These are phyloP conservation scores for Flaveria linearis DNA, from an alignment of 129 eudicot species.

Conservation along the genomic window DNA sequence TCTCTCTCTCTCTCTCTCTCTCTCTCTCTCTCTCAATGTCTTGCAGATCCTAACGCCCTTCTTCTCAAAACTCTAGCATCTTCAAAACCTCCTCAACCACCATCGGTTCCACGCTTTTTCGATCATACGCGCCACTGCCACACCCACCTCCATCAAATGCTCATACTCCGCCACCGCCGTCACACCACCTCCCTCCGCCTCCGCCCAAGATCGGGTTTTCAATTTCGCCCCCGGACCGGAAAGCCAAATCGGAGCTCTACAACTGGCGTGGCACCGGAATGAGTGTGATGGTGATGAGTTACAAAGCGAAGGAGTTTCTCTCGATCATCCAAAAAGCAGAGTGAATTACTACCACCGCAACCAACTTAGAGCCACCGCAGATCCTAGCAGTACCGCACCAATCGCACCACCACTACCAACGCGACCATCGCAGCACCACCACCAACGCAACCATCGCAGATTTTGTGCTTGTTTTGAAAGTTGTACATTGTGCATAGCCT, in stretches of 20 bases:
- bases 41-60: constrained; percentile 26
- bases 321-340: constrained; percentile 92
- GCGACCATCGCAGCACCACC: too few species aligned
- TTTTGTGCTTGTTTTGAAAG: too few species aligned
- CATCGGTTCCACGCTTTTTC: constrained; percentile 9
- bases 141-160: constrained; percentile 44
- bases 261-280: constrained; percentile 83
- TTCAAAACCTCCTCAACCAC: constrained; percentile 19
- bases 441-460: too few species aligned
- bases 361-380: too few species aligned
- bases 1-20: too few species aligned
- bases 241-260: constrained; percentile 82
- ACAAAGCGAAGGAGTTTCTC: constrained; percentile 81
- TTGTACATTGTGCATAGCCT: too few species aligned
- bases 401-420: too few species aligned
- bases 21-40: too few species aligned
- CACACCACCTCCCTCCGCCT: constrained; percentile 30
- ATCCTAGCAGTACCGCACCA: too few species aligned
- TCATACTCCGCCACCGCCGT: constrained; percentile 49
- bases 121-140: constrained; percentile 36
- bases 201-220: constrained; percentile 65
- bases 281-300: constrained; percentile 99
- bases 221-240: constrained; percentile 87
- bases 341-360: not conserved
- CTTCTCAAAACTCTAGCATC: constrained; percentile 49